These are phyloP conservation scores for Pleurostoma richardsiae DNA, from an alignment of 2,329 filamentous ascomycete genomes.

Conservation along the genomic window DNA sequence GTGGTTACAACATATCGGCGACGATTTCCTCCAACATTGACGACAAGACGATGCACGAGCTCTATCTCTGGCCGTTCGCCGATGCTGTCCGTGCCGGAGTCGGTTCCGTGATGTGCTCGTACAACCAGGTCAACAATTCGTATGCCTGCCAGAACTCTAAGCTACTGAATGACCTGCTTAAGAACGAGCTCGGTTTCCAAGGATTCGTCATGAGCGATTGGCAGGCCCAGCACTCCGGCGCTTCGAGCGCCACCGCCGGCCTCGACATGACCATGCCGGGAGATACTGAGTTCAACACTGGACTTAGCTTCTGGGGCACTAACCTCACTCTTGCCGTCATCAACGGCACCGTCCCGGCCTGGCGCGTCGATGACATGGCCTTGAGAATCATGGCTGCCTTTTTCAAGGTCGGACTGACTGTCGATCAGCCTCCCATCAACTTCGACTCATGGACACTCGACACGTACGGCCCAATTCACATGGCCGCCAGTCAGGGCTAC, in stretches of 20 bases:
- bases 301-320: slow-evolving; percentile 71
- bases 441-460: slow-evolving; percentile 85
- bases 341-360: slow-evolving; percentile 84
- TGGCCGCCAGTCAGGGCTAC: slow-evolving; percentile 53
- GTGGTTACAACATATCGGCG: slow-evolving; percentile 60
- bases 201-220: slow-evolving; percentile 56
- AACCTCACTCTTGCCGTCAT: slow-evolving; percentile 85
- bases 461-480: slow-evolving; percentile 67
- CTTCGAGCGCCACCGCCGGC: slow-evolving; percentile 54
- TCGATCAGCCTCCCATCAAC: slow-evolving; percentile 57
- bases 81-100: slow-evolving; percentile 54
- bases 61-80: slow-evolving; percentile 62
- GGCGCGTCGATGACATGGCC: slow-evolving; percentile 87
- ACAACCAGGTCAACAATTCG: slow-evolving; percentile 62
- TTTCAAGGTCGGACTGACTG: slow-evolving; percentile 58
- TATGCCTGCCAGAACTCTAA: slow-evolving; percentile 64
- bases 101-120: slow-evolving; percentile 44
- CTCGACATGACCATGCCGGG: slow-evolving; percentile 89
- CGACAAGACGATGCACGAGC: slow-evolving; percentile 56
- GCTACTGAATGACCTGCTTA: slow-evolving; percentile 56
- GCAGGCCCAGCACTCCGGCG: slow-evolving; percentile 66
- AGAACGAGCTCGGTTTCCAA: slow-evolving; percentile 62
- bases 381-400: slow-evolving; percentile 73
- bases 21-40: slow-evolving; percentile 47
- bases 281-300: slow-evolving; percentile 72